Evolutionary conservation across 257 asterid species (phyloP).

Genomic region (Lithospermum erythrorhizon): DNA sequence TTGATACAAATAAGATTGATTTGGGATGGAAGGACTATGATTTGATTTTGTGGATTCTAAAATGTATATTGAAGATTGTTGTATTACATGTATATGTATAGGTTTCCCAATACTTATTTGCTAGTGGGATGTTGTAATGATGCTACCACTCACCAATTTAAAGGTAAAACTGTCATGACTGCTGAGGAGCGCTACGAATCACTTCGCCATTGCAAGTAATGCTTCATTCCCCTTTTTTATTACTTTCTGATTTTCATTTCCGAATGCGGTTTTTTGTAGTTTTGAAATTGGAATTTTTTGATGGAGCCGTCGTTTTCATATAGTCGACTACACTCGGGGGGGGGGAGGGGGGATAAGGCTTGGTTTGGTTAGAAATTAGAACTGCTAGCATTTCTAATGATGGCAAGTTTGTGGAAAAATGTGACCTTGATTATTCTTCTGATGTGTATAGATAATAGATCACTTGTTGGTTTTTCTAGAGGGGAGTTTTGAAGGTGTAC

Average conservation of each 20-base stretch:
- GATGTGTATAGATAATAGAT: background rate
- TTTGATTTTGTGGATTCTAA: too few species aligned
- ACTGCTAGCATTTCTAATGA: background rate
- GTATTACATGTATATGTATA: constrained; percentile 8
- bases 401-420: background rate
- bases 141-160: constrained; percentile 71
- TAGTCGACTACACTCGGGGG: too few species aligned
- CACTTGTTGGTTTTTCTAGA: background rate
- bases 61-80: too few species aligned
- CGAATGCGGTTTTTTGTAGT: too few species aligned
- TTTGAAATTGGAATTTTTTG: too few species aligned
- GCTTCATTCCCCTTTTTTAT: background rate
- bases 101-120: constrained; percentile 78
- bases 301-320: too few species aligned
- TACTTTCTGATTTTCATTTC: too few species aligned
- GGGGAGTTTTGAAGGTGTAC: background rate
- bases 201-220: constrained; percentile 90
- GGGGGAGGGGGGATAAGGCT: too few species aligned
- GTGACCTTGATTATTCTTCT: background rate
- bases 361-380: too few species aligned
- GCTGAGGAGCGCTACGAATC: constrained; percentile 86
- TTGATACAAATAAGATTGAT: too few species aligned
- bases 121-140: constrained; percentile 92
- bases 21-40: too few species aligned
- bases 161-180: constrained; percentile 95